A percentile compares a stretch with the other conserved stretches of the same genome.
phyloP scores from a whole-genome alignment of 2,329 filamentous ascomycete genomes.

The Talaromyces funiculosus region DNA sequence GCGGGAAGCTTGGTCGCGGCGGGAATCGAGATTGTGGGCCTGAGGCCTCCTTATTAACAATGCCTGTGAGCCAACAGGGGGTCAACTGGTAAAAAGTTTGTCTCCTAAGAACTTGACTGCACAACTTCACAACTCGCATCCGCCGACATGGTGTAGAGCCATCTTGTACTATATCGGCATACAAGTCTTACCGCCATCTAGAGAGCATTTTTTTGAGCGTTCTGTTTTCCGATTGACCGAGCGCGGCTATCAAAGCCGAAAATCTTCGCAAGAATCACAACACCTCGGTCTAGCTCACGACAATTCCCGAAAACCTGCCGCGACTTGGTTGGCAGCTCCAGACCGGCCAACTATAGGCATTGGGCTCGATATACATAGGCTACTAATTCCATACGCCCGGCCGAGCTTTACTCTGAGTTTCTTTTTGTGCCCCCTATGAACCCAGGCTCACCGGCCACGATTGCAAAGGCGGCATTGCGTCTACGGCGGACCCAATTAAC shows the following conservation, averaged over 20 bases:
- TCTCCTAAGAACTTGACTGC: not conserved
- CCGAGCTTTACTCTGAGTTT: not conserved
- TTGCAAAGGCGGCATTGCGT: not conserved
- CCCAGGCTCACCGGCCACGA: not conserved
- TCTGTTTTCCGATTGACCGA: not conserved
- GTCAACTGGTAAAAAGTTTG: too few relatives aligned
- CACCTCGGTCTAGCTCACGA: not conserved
- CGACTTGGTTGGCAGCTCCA: not conserved
- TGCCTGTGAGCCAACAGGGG: not conserved
- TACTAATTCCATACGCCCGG: not conserved
- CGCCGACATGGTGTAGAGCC: not conserved
- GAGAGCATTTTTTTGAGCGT: not conserved
- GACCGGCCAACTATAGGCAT: not conserved
- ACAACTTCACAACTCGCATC: not conserved
- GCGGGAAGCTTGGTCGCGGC: not conserved
- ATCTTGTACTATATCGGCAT: not conserved
- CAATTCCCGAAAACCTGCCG: not conserved
- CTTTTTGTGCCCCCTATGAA: conserved; percentile 5
- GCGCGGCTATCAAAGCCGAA: not conserved
- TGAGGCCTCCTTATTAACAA: not conserved
- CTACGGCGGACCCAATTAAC: conserved; percentile 12
- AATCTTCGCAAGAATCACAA: not conserved
- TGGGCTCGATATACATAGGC: not conserved
- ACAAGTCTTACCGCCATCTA: not conserved
- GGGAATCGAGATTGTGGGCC: not conserved